Conservation (phyloP, 345 rosid species). For the Diplotaxis tenuifolia region DNA sequence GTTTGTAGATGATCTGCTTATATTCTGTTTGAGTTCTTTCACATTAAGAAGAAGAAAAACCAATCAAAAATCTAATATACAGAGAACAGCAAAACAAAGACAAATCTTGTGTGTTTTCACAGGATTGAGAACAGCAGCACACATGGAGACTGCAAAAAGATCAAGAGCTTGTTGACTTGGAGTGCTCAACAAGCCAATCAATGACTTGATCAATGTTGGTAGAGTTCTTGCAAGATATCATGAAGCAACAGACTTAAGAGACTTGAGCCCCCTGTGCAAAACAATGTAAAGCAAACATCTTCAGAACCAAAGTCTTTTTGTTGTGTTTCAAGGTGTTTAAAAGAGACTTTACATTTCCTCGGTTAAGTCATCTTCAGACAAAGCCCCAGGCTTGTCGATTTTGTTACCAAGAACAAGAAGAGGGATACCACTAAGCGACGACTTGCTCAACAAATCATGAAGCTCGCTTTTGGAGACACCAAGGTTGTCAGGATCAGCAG, state of each 20-base stretch:
- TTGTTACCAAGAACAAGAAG: too few relatives aligned
- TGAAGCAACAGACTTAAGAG: not conserved
- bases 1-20: constrained; percentile 16
- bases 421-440: too few relatives aligned
- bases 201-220: not conserved
- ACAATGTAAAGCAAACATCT: not conserved
- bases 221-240: not conserved
- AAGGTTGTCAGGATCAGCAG: constrained; percentile 84
- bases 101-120: not conserved
- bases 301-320: not conserved
- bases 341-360: not conserved
- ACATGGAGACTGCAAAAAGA: too few relatives aligned
- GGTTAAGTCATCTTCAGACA: too few relatives aligned
- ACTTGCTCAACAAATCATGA: constrained; percentile 75
- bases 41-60: too few relatives aligned
- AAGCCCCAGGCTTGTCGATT: too few relatives aligned
- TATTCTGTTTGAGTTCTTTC: not conserved
- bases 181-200: not conserved
- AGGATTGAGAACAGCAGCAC: too few relatives aligned
- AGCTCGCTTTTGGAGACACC: too few relatives aligned
- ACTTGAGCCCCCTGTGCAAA: not conserved
- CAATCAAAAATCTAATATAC: too few relatives aligned
- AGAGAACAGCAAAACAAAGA: not conserved
- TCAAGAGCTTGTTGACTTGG: not conserved
- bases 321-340: not conserved